Evolutionary conservation across 2,329 filamentous ascomycete species (phyloP), one percentile per base, ranked within the genome.

Genomic region (Ophiostoma triangulosporum): DNA sequence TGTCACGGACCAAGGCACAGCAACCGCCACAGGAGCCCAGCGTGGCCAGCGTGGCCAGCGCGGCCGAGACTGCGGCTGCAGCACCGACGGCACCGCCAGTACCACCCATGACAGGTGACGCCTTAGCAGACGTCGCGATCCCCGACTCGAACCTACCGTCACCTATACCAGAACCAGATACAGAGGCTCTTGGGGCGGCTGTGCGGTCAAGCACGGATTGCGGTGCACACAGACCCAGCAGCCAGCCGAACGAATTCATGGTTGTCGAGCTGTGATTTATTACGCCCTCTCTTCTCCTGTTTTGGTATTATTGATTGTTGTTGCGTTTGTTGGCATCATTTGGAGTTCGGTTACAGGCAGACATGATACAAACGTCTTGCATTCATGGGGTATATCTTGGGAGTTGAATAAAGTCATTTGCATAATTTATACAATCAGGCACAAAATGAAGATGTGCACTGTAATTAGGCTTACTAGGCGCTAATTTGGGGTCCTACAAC

Each of bases 1-100:
- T 71, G 66, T 79, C 76, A 61, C 77, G 71, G 61, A 59, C 60
- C 48, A 70, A 68, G 32, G 65, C 69, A n/a, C 27, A 56, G 4
- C 27, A 36, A 32, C 20, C 40, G 65, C 40, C 65, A 65, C 20
- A 67, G 62, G 32, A 52, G 52, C 17, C 4, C 33, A 32, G 35
- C 9, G 33, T 35, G 7, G 50, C 3, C 36, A 22, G 9, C 7
- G 9, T 17, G 22, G 35, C 8, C 8, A 14, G 38, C 7, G 33
- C 15, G 33, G 33, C 20, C 20, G 14, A 26, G 40, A 24, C 2
- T n/a, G 15, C 14, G 15, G 46, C n/a, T 32, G 20, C 27, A 33
- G 11, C 4, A 48, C 15, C 32, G 29, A 22, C 29, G 9, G n/a
- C 14, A 33, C 17, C 31, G 17, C 31, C 14, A 31, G 43, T 14